Conservation (phyloP, 805 yeast genomes). For the Diddensiella santjacobensis region DNA sequence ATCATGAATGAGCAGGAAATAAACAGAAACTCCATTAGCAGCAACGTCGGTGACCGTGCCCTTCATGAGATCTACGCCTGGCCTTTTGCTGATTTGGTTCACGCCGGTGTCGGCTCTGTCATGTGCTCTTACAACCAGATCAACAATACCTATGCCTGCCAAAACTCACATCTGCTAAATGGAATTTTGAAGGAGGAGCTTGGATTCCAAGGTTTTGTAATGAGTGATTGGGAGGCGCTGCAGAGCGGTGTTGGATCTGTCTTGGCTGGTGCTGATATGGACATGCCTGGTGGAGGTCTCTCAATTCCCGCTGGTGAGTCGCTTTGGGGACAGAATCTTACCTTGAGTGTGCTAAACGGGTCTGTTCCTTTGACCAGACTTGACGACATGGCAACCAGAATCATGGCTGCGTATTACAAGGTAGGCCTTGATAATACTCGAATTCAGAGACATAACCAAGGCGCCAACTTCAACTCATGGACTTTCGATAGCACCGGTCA, state of each 20-base stretch:
- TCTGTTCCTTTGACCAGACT: conserved; percentile 51
- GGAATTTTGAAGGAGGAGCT: conserved; percentile 54
- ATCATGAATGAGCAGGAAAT: conserved; percentile 56
- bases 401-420: conserved; percentile 54
- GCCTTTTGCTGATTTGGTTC: conserved; percentile 62
- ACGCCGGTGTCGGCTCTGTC: conserved; percentile 55
- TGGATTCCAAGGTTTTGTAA: conserved; percentile 62
- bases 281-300: conserved; percentile 36
- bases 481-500: conserved; percentile 47
- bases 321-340: conserved; percentile 54
- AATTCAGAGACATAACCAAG: conserved; percentile 13
- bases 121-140: conserved; percentile 58
- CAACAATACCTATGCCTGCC: conserved; percentile 55
- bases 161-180: conserved; percentile 52
- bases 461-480: conserved; percentile 58
- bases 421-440: conserved; percentile 34
- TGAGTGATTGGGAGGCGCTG: conserved; percentile 58
- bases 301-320: conserved; percentile 27
- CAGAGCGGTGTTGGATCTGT: conserved; percentile 55
- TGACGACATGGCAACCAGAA: conserved; percentile 60
- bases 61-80: conserved; percentile 59
- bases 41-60: no score
- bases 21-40: conserved; percentile 55
- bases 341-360: conserved; percentile 52
- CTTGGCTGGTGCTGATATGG: conserved; percentile 57